phyloP scores from a whole-genome alignment of 495 filamentous ascomycete genomes.

The Penicillium steckii region DNA sequence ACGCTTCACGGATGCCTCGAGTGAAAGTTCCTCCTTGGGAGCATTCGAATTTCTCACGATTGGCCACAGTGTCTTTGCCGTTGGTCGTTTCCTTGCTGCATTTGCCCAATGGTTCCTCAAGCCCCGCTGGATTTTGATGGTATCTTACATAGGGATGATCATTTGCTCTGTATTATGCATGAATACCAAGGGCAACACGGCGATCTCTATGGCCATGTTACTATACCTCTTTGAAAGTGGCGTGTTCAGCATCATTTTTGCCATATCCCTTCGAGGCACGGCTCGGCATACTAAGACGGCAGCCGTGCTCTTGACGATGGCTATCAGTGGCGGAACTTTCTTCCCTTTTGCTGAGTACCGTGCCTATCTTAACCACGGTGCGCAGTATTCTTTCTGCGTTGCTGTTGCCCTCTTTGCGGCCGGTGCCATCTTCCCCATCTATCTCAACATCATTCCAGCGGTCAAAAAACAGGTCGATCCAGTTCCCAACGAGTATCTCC shows the following conservation, averaged over 20 bases:
- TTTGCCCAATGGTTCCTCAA: conserved; percentile 54
- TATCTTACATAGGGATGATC: conserved; percentile 55
- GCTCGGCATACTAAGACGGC: conserved; percentile 61
- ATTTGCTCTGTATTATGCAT: conserved; percentile 55
- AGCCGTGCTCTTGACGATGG: conserved; percentile 50
- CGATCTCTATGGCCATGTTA: conserved; percentile 52
- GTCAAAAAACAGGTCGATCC: conserved; percentile 65
- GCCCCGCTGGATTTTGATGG: conserved; percentile 60
- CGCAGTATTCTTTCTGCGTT: conserved; percentile 54
- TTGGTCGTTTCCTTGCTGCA: conserved; percentile 62
- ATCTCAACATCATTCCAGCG: conserved; percentile 52
- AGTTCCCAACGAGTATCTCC: conserved; percentile 45
- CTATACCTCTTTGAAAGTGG: conserved; percentile 62
- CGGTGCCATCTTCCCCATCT: conserved; percentile 59
- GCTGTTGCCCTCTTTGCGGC: conserved; percentile 57
- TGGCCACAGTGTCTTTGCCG: conserved; percentile 59
- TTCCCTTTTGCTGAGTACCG: conserved; percentile 56
- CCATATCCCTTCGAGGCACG: conserved; percentile 58
- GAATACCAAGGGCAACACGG: conserved; percentile 44
- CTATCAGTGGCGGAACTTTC: conserved; percentile 55
- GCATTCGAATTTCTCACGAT: conserved; percentile 50
- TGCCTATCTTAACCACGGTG: conserved; percentile 35
- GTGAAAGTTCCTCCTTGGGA: conserved; percentile 28
- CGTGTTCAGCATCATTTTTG: conserved; percentile 63
- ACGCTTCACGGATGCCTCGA: conserved; percentile 35